Percentiles rank a stretch among this genome's conserved stretches.
Evolutionary conservation across 345 rosid genomes (phyloP).

Genomic region (Syzygium jambos): DNA sequence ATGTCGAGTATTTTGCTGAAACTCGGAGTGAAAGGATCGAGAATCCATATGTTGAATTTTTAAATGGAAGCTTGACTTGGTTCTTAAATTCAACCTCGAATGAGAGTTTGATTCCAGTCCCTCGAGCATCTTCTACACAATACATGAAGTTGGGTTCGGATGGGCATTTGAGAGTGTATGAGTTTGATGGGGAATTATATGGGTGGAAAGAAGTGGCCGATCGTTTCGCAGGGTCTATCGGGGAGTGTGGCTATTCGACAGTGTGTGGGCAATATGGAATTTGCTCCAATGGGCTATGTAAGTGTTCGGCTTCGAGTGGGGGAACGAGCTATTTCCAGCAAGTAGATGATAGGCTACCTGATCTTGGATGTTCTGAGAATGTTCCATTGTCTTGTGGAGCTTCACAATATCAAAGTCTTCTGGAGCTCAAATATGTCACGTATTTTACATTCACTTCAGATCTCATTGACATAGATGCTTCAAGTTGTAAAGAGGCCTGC

Average conservation of each 20-base stretch:
- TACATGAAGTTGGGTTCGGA: not conserved
- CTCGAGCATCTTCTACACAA: not conserved
- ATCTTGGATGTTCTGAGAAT: not conserved
- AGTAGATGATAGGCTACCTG: not conserved
- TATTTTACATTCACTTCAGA: not conserved
- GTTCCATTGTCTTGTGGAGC: not conserved
- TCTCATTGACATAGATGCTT: not conserved
- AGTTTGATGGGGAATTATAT: too few relatives aligned
- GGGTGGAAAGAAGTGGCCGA: too few relatives aligned
- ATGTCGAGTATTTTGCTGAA: not conserved
- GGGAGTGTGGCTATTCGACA: not conserved
- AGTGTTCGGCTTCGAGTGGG: not conserved
- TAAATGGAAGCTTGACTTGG: too few relatives aligned
- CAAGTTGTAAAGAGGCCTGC: slow-evolving; percentile 9
- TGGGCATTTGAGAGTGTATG: too few relatives aligned
- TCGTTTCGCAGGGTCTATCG: too few relatives aligned
- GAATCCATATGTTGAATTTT: too few relatives aligned
- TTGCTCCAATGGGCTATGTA: not conserved
- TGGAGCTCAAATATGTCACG: not conserved
- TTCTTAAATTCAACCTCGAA: not conserved
- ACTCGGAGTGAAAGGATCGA: not conserved
- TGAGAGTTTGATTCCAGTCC: too few relatives aligned
- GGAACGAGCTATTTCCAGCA: not conserved
- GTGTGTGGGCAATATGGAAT: not conserved
- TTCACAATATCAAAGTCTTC: not conserved